phyloP scores from a whole-genome alignment of 768 basidiomycete species.

The Macrolepiota dolichaula region DNA sequence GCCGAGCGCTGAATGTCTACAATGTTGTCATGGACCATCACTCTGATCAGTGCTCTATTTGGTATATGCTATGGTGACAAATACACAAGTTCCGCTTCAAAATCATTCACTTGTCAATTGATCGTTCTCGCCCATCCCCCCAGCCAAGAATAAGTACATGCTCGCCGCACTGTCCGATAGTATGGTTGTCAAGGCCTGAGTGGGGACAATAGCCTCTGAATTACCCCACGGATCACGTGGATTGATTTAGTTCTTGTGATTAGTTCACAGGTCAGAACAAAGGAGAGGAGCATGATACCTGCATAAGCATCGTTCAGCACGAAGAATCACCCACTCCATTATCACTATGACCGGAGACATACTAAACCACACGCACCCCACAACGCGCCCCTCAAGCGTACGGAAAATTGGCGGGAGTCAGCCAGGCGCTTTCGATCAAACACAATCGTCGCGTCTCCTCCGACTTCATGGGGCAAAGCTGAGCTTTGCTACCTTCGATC shows the following conservation, averaged over 20 bases:
- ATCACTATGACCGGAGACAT: background rate
- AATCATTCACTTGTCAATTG: background rate
- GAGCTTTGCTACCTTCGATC: constrained; percentile 76
- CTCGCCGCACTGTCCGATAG: no score
- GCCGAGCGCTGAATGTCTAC: background rate
- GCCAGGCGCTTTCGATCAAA: constrained; percentile 66
- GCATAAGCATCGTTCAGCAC: background rate
- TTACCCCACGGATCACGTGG: background rate
- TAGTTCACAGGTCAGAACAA: background rate
- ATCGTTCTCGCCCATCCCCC: background rate
- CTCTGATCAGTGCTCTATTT: background rate
- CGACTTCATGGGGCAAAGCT: constrained; percentile 54
- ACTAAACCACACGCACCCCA: constrained; percentile 6
- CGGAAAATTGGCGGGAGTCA: constrained; percentile 37
- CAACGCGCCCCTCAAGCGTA: constrained; percentile 21
- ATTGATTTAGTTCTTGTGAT: background rate
- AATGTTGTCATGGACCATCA: constrained; percentile 6
- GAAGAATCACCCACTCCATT: background rate
- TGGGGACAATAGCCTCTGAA: background rate
- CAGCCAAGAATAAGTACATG: no score
- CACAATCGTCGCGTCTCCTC: constrained; percentile 61
- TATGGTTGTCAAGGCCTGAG: background rate
- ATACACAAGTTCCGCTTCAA: background rate
- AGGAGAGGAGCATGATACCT: background rate
- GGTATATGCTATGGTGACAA: background rate